Conservation (phyloP, 345 rosid genomes). For the Mercurialis annua region DNA sequence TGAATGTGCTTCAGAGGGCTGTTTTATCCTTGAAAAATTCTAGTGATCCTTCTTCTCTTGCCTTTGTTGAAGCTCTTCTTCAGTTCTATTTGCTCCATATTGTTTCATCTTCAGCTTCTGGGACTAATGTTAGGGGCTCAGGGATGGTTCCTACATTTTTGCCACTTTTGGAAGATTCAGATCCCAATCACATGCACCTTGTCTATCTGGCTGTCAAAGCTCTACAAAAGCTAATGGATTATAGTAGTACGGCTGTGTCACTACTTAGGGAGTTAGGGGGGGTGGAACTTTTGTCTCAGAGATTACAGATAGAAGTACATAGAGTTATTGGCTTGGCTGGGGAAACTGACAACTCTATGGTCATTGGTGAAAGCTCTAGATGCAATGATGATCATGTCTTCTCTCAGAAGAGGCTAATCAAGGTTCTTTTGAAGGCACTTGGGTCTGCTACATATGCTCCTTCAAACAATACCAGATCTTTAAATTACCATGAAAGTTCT, state of each 20-base stretch:
- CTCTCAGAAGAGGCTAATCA: constrained; percentile 85
- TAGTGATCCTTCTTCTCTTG: constrained; percentile 76
- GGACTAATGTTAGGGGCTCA: constrained; percentile 88
- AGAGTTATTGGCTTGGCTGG: constrained; percentile 56
- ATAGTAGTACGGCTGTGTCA: constrained; percentile 85
- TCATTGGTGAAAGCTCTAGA: constrained; percentile 55
- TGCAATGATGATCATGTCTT: constrained; percentile 52
- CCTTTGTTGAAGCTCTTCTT: constrained; percentile 93
- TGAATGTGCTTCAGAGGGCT: constrained; percentile 95
- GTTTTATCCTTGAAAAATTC: constrained; percentile 73
- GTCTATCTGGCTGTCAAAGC: constrained; percentile 91
- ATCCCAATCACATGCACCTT: constrained; percentile 82
- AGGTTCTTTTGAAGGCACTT: constrained; percentile 88
- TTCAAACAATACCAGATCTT: constrained; percentile 59
- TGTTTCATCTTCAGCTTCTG: constrained; percentile 90
- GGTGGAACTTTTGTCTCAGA: constrained; percentile 86
- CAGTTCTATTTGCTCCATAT: constrained; percentile 94
- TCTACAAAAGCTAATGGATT: constrained; percentile 92
- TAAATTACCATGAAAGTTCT: constrained; percentile 65
- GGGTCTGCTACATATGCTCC: constrained; percentile 93
- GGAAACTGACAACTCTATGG: constrained; percentile 52
- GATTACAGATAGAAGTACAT: constrained; percentile 78
- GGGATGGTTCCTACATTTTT: constrained; percentile 95
- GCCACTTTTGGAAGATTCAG: constrained; percentile 83
- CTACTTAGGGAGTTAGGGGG: constrained; percentile 86